These are phyloP conservation scores for Blastosporella zonata DNA, from an alignment of 1,284 basidiomycete genomes.

Conservation along the genomic window DNA sequence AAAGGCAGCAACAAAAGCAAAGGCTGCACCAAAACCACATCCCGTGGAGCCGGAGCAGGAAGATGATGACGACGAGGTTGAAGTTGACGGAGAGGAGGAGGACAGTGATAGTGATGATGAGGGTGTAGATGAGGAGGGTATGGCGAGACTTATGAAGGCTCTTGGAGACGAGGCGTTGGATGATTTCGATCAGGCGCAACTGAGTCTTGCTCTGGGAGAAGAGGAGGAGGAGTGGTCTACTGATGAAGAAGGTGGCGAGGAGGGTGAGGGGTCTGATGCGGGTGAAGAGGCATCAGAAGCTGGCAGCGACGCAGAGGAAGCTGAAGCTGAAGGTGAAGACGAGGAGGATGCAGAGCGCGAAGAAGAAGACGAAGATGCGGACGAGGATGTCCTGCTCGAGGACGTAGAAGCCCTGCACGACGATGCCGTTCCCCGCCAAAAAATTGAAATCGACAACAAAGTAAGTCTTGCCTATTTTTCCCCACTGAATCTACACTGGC, in stretches of 20 bases:
- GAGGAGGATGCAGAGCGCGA: slow-evolving; percentile 28
- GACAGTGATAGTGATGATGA: slow-evolving; percentile 45
- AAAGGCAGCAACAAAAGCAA: slow-evolving; percentile 3
- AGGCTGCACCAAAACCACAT: background rate
- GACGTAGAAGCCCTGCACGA: slow-evolving; percentile 74
- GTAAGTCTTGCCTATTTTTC: slow-evolving; percentile 38
- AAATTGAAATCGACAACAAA: slow-evolving; percentile 80
- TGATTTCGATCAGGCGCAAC: slow-evolving; percentile 55
- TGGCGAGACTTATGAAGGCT: slow-evolving; percentile 62
- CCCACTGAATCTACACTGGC: slow-evolving; percentile 5
- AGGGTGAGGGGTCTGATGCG: slow-evolving; percentile 41
- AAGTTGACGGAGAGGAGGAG: slow-evolving; percentile 46
- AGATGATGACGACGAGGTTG: slow-evolving; percentile 29
- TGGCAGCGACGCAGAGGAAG: slow-evolving; percentile 28
- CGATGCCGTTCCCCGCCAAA: slow-evolving; percentile 75
- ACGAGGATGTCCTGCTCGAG: slow-evolving; percentile 58
- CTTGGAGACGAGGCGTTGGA: slow-evolving; percentile 67
- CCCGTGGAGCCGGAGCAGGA: slow-evolving; percentile 21
- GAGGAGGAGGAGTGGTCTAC: slow-evolving; percentile 22
- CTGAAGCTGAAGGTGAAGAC: slow-evolving; percentile 29
- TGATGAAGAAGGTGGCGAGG: slow-evolving; percentile 24
- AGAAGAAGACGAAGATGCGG: slow-evolving; percentile 26
- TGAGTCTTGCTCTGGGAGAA: slow-evolving; percentile 26
- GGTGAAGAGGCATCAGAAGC: slow-evolving; percentile 57
- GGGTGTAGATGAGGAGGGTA: slow-evolving; percentile 63